phyloP scores from a whole-genome alignment of 148 eudicot genomes.

The Rhododendron griersonianum region DNA sequence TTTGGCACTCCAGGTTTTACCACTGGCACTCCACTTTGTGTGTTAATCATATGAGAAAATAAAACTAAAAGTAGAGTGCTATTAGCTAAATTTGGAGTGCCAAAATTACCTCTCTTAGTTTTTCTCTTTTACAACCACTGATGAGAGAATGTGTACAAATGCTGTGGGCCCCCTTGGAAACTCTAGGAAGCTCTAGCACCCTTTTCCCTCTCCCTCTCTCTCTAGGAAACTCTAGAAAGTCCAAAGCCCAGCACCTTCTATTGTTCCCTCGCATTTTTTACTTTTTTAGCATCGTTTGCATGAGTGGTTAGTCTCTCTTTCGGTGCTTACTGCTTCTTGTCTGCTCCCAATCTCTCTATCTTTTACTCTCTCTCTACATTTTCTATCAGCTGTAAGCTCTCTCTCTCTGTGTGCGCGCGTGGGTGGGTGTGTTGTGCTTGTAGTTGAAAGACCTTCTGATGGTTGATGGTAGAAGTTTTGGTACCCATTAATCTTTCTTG shows the following conservation, averaged over 20 bases:
- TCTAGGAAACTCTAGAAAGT: constrained; percentile 14
- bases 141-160: no score
- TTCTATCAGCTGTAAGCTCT: background rate
- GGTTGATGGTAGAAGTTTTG: background rate
- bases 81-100: no score
- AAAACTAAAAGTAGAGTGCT: no score
- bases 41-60: no score
- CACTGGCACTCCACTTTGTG: no score
- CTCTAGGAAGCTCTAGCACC: background rate
- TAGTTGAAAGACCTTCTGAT: background rate
- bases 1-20: no score
- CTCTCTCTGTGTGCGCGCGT: background rate
- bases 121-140: background rate
- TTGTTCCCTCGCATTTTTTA: background rate
- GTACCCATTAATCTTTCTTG: background rate
- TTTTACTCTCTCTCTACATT: background rate
- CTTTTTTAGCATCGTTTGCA: background rate
- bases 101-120: background rate
- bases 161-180: background rate
- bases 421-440: background rate
- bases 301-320: background rate
- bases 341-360: background rate
- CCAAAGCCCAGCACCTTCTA: background rate
- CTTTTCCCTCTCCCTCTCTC: background rate
- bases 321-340: background rate